These are phyloP conservation scores for Haplosporangium sp. DNA, from an alignment of 371 early-diverging fungal species.

Conservation along the genomic window DNA sequence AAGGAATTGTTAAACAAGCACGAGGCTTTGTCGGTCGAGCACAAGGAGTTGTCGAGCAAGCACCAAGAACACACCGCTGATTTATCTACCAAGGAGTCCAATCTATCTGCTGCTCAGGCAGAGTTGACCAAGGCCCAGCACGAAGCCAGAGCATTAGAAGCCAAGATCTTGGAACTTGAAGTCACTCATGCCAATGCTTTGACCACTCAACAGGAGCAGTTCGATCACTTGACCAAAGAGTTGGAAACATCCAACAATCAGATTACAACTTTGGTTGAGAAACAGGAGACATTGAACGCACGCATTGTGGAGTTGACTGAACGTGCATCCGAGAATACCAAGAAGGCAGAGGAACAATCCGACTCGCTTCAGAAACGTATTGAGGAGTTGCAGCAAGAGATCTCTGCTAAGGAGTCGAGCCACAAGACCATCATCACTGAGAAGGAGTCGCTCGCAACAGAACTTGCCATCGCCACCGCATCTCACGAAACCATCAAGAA, in stretches of 20 bases:
- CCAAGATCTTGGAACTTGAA: conserved; percentile 36
- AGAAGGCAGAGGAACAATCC: conserved; percentile 48
- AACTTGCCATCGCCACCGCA: conserved; percentile 28
- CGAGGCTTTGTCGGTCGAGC: conserved; percentile 7
- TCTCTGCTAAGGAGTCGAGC: conserved; percentile 39
- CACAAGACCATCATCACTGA: conserved; percentile 28
- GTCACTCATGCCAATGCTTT: conserved; percentile 20
- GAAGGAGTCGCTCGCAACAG: conserved; percentile 32
- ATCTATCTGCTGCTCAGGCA: conserved; percentile 17
- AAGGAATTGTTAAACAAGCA: conserved; percentile 17
- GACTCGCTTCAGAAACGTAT: conserved; percentile 36
- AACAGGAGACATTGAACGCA: conserved; percentile 32
- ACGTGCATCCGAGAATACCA: conserved; percentile 35
- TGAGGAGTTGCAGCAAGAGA: conserved; percentile 42
- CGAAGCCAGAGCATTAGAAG: conserved; percentile 20
- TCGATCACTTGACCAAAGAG: conserved; percentile 48
- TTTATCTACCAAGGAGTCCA: conserved; percentile 26
- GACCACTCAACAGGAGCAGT: conserved; percentile 43
- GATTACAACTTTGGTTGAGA: conserved; percentile 32
- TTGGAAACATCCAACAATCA: conserved; percentile 48
- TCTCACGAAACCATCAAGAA: conserved; percentile 27
- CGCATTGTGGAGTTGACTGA: conserved; percentile 47
- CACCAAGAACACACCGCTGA: conserved; percentile 22
- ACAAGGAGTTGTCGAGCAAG: conserved; percentile 16
- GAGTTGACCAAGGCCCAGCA: conserved; percentile 26